Evolutionary conservation across 2,329 filamentous ascomycete genomes (phyloP), one percentile per base, ranked within the genome.

Genomic region (Sordariomycetes sp.): DNA sequence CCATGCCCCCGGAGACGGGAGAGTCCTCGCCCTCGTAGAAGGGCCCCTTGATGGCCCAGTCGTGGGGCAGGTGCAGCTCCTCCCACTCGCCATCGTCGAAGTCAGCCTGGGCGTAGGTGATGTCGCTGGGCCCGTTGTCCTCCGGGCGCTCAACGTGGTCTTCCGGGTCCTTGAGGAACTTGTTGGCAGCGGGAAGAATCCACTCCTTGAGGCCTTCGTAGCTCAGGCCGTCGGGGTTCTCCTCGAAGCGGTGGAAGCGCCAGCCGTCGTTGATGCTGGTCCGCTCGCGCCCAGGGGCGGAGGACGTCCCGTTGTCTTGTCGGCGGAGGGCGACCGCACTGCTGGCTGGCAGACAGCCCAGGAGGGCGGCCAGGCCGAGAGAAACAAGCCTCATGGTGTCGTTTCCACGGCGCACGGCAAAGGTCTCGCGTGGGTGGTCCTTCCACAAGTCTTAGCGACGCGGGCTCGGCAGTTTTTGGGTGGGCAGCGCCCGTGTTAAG

Each of bases 1-100:
- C 71, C 67, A 74, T 73, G 8, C 68, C 71, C 1, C 74, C 73
- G 10, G 64, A 63, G 1, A 76, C 67, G 3, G 69, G 65, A 2
- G 69, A 64, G 5, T 68, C 62, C 10, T 68, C 64, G 5, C 62
- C 67, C 3, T 65, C 65, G 57, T 68, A 69, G 59, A 79, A 79
- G 0, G 76, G 74, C 0, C 75, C 75, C 12, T 69, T 68, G 61
- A 79, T 73, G 28, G 76, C 76, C 76, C 75, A 79, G 63, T 79
- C 76, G 61, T 79, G 76, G 0, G 76, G 76, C 8, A 79, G 64
- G 11, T 67, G 66, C 16, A 79, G 64, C 3, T 62, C 55, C 46
- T 76, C 69, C 76, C 75, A 79, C 0, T 61, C 48, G 12, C 59
- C 66, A 58, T 78, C 76, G 55, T 77, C 68, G 58, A 74, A 76